Evolutionary conservation across 1,284 basidiomycete genomes (phyloP).

Genomic region (Papiliotrema terrestris): DNA sequence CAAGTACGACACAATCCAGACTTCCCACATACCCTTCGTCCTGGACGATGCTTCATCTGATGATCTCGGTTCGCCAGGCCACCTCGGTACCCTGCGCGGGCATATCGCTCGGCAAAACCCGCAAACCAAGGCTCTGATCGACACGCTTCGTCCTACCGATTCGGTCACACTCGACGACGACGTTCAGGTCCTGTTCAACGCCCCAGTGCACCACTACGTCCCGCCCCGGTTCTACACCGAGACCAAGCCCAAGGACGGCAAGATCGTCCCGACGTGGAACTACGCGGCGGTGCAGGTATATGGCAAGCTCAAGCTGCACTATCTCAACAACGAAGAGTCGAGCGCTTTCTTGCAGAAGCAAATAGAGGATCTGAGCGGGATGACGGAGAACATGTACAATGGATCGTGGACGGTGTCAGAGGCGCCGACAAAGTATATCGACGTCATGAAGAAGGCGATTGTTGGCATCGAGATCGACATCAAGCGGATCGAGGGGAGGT

Average conservation of each 20-base stretch:
- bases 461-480: constrained; percentile 49
- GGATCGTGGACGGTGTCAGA: constrained; percentile 44
- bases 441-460: constrained; percentile 46
- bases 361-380: constrained; percentile 31
- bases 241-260: constrained; percentile 45
- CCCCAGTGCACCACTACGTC: constrained; percentile 42
- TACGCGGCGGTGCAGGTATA: constrained; percentile 49
- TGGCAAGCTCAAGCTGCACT: constrained; percentile 33
- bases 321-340: constrained; percentile 17
- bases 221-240: constrained; percentile 44
- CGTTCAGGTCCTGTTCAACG: constrained; percentile 45
- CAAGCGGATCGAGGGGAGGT: constrained; percentile 46
- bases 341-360: constrained; percentile 32
- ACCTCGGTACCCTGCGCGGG: constrained; percentile 26
- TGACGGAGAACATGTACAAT: constrained; percentile 26
- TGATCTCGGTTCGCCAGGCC: background rate
- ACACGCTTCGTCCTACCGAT: constrained; percentile 1
- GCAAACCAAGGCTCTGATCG: constrained; percentile 39
- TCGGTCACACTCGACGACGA: constrained; percentile 25
- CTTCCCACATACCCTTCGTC: constrained; percentile 51
- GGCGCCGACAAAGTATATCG: constrained; percentile 46
- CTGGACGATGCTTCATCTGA: constrained; percentile 34
- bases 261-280: constrained; percentile 50
- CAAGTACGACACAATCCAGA: constrained; percentile 42
- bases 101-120: constrained; percentile 49